Evolutionary conservation across 108 stramenopile genomes (phyloP).

Genomic region (Schizochytrium sp.): DNA sequence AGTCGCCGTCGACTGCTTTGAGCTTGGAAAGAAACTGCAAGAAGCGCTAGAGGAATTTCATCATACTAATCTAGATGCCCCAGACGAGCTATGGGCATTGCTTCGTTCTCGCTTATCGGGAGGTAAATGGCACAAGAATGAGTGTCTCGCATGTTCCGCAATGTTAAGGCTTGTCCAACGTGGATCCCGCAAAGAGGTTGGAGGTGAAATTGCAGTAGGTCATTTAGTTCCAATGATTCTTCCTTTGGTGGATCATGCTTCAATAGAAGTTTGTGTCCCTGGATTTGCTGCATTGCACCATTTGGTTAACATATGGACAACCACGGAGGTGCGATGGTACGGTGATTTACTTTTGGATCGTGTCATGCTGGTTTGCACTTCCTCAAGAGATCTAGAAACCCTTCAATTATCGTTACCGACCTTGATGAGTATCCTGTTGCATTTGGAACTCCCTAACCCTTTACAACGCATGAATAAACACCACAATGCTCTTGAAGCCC

Average conservation of each 20-base stretch:
- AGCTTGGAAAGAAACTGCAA: no score
- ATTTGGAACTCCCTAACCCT: no score
- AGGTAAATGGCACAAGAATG: not conserved
- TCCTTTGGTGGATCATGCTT: not conserved
- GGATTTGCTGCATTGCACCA: not conserved
- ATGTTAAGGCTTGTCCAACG: slow-evolving; percentile 11
- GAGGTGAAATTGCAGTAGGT: not conserved
- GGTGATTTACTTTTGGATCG: not conserved
- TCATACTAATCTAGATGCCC: no score
- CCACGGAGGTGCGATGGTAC: not conserved
- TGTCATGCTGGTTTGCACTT: not conserved
- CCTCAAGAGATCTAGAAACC: not conserved
- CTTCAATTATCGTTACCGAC: not conserved
- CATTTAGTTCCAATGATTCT: not conserved
- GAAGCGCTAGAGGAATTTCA: no score
- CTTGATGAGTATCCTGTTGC: no score
- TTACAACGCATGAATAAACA: not conserved
- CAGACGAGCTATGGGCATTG: not conserved
- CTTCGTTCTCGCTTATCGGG: not conserved
- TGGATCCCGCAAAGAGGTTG: not conserved
- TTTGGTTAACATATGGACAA: not conserved
- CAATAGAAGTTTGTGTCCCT: not conserved
- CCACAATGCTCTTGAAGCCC: not conserved
- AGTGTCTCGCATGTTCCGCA: not conserved
- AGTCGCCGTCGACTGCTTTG: no score